Base-by-base conservation (phyloP, 352 stramenopile species). In the Peronospora farinosa region DNA sequence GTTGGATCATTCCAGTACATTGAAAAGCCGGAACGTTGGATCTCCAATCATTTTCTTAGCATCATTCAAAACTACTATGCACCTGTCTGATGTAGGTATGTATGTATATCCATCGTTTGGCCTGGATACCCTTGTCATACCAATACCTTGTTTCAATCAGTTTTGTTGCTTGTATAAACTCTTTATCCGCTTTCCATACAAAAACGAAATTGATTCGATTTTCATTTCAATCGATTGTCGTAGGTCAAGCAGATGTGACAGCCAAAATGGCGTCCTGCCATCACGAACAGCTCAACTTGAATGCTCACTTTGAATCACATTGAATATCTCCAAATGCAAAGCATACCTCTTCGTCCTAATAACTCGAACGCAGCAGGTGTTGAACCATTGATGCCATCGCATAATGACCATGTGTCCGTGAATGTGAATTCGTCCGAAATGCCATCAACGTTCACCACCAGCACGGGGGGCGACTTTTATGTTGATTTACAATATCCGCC, bases 401-500 rank as follows among this genome's bases (percentile, higher is more conserved):
- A 4, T 17, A 16, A 42, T 50, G 40, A 54, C 8, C 45, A 61
- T n/a, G n/a, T 68, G 10, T 64, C 54, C 5, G 54, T 68, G 13
- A 30, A 64, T 5, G 5, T 61, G 35, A 44, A 68, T 36, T 48
- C 40, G 12, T 56, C 44, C 8, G 40, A 42, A 6, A 12, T 54
- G 7, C 54, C 60, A 27, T 36, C 61, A 30, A 51, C 54, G 7
- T 67, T 44, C n/a, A 36, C 54, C 43, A 60, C 43, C 7, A 50
- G 51, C 21, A 25, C 32, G 21, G 60, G 37, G 21, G 60, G 37
- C 31, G 60, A 65, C 23, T 65, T 51, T 47, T 69, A 63, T 41
- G 17, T 65, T 1, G 47, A 69, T 23, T 11, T 69, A 40, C 55
- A 69, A 32, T 69, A 55, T 2, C 60, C 60, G 9, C 56, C 5